Percentiles rank a stretch among this genome's conserved stretches.
Conservation (phyloP, 2,329 filamentous ascomycete species). For the Sclerotinia glacialis region DNA sequence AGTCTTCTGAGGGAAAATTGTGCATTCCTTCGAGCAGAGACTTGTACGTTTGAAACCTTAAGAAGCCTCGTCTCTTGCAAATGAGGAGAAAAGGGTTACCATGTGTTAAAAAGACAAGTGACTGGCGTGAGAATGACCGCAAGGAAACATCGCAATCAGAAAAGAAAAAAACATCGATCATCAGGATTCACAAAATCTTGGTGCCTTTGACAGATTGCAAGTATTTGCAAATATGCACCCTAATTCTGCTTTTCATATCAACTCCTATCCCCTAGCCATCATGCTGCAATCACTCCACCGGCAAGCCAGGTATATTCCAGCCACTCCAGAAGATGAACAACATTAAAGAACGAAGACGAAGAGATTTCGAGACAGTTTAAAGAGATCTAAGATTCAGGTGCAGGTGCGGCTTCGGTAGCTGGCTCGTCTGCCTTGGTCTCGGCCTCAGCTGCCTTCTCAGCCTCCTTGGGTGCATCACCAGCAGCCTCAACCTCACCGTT, state of each 20-base stretch:
- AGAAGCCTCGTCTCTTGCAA: conserved; percentile 32
- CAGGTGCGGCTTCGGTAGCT: conserved; percentile 41
- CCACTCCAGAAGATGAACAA: conserved; percentile 38
- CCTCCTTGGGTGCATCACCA: conserved; percentile 61
- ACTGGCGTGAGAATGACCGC: conserved; percentile 20
- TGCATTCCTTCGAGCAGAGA: conserved; percentile 37
- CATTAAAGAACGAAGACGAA: conserved; percentile 43
- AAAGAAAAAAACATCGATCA: conserved; percentile 41
- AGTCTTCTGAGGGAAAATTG: conserved; percentile 30
- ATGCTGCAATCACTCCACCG: conserved; percentile 39
- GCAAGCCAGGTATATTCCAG: conserved; percentile 37
- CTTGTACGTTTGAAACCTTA: conserved; percentile 34
- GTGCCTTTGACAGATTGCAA: conserved; percentile 39
- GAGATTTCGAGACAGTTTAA: conserved; percentile 37
- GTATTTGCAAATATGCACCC: conserved; percentile 36
- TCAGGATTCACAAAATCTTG: conserved; percentile 41
- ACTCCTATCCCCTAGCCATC: conserved; percentile 39
- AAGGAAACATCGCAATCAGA: conserved; percentile 36
- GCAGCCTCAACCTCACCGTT: conserved; percentile 71
- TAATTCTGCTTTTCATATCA: conserved; percentile 41
- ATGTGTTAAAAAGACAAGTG: conserved; percentile 26
- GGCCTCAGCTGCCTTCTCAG: conserved; percentile 49
- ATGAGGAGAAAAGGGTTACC: conserved; percentile 28
- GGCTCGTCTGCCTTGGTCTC: conserved; percentile 45
- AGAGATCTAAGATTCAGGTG: conserved; percentile 54